Percentiles rank a stretch among this genome's conserved stretches.
Conservation (phyloP, 768 basidiomycete species). For the Boletus tomentosulus region DNA sequence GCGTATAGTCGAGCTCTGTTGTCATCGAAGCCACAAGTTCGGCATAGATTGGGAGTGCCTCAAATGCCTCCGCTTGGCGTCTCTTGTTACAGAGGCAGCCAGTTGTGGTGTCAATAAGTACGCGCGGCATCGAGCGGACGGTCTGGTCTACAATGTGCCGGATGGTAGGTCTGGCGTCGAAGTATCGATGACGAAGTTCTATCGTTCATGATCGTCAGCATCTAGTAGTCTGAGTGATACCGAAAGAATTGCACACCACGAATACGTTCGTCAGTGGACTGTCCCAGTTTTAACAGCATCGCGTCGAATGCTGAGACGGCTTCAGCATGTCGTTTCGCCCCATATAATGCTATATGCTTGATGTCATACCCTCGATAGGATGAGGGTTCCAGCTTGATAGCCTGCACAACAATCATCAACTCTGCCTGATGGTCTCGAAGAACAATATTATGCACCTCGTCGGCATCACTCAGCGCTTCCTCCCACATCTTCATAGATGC, state of each 20-base stretch:
- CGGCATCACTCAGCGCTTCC: conserved; percentile 11
- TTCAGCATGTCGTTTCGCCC: neutral
- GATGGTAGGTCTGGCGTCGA: neutral
- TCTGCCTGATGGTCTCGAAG: neutral
- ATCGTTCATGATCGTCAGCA: too few relatives aligned
- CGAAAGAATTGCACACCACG: neutral
- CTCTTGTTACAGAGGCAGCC: neutral
- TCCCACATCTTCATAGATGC: neutral
- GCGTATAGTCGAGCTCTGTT: neutral
- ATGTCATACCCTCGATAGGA: neutral
- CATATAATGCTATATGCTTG: neutral
- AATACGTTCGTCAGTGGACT: neutral
- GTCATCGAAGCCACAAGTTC: neutral
- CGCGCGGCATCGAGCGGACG: neutral
- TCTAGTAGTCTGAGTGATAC: too few relatives aligned
- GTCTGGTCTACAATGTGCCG: neutral
- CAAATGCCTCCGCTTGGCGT: neutral
- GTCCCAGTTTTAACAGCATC: neutral
- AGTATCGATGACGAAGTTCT: neutral
- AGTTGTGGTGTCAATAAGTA: conserved; percentile 3
- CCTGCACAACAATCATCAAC: neutral
- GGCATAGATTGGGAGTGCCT: neutral
- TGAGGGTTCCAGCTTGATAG: neutral
- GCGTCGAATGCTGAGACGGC: neutral
- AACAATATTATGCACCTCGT: conserved; percentile 1